Base-by-base conservation (phyloP, 2,329 filamentous ascomycete species). In the Trichothecium sympodiale region DNA sequence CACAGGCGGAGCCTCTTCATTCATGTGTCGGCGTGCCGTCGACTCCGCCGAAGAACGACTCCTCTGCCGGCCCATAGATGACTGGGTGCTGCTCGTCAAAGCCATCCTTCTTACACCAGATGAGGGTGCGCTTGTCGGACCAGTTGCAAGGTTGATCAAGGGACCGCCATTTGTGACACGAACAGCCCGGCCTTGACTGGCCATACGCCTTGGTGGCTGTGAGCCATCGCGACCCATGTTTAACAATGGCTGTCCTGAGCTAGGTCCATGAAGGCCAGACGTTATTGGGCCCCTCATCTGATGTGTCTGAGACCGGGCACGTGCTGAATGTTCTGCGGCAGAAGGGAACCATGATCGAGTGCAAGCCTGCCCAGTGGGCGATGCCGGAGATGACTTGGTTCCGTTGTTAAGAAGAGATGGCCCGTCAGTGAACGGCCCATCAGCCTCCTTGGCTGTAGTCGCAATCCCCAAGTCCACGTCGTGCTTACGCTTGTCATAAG, bases 371-470 rank as follows among this genome's bases (percentile, higher is more conserved):
- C 52, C 45, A 14, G 44, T 42, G 4, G 49, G 41, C 8, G 34
- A 34, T 13, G 41, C 42, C 13, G 42, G 40, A 17, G 42, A 38
- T 12, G 44, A 45, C 17, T 38, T 34, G 26, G 50, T 48, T 20
- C 45, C 47, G 13, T 52, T 60, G 43, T 72, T 77, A 15, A 80
- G 50, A 3, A 80, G 61, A 8, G 67, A 76, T 2, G 73, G 65
- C 0, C 73, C 76, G 7, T 69, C 62, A 4, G 62, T 72, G 47
- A 79, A 79, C 8, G 71, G 50, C 23, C 51, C 44, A 9, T 55
- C 53, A 6, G 43, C 38, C 30, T 42, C 41, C 41, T 43, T 56
- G 17, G 45, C 49, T 15, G 43, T 46, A 36, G 57, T 50, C 2
- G 49, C 53, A 10, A 10, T 25, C 6, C 20, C 20, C 6, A 10